A percentile compares a stretch with the other conserved stretches of the same genome.
phyloP scores from a whole-genome alignment of 371 early-diverging fungal species.

The Homolaphlyctis polyrhiza region DNA sequence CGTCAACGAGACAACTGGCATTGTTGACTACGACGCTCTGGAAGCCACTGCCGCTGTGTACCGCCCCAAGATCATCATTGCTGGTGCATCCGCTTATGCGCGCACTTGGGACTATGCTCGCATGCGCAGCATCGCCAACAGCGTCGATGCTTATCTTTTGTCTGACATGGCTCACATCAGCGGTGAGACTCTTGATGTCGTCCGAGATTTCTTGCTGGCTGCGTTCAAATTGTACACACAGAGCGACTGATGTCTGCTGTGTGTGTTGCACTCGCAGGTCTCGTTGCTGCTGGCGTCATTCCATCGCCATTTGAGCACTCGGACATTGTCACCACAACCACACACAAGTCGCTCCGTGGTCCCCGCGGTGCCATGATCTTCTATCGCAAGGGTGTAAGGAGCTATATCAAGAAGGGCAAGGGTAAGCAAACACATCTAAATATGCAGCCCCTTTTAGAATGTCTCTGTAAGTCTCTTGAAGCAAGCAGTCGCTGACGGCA shows the following conservation, averaged over 20 bases:
- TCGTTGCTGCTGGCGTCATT: conserved; percentile 85
- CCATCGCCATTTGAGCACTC: conserved; percentile 92
- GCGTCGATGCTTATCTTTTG: conserved; percentile 88
- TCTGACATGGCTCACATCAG: conserved; percentile 98
- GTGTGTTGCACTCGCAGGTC: conserved; percentile 67
- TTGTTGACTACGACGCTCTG: conserved; percentile 93
- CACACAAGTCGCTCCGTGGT: conserved; percentile 99
- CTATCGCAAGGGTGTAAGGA: conserved; percentile 87
- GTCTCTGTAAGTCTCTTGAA: too few species aligned
- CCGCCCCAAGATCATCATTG: conserved; percentile 96
- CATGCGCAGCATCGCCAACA: conserved; percentile 85
- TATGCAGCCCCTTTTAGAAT: neutral
- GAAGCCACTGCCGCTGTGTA: conserved; percentile 80
- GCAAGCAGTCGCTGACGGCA: too few species aligned
- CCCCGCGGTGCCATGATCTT: conserved; percentile 99
- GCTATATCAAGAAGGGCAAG: conserved; percentile 78
- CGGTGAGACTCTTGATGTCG: too few species aligned
- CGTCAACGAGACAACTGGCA: conserved; percentile 82
- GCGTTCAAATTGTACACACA: too few species aligned
- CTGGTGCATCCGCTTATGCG: conserved; percentile 97
- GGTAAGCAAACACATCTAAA: too few species aligned
- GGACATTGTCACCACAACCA: conserved; percentile 99
- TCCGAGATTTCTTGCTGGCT: too few species aligned
- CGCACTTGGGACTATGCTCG: conserved; percentile 94
- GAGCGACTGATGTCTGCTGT: too few species aligned